Evolutionary conservation across 75 land plant genomes (phyloP).

Genomic region (Ceratopteris richardii): DNA sequence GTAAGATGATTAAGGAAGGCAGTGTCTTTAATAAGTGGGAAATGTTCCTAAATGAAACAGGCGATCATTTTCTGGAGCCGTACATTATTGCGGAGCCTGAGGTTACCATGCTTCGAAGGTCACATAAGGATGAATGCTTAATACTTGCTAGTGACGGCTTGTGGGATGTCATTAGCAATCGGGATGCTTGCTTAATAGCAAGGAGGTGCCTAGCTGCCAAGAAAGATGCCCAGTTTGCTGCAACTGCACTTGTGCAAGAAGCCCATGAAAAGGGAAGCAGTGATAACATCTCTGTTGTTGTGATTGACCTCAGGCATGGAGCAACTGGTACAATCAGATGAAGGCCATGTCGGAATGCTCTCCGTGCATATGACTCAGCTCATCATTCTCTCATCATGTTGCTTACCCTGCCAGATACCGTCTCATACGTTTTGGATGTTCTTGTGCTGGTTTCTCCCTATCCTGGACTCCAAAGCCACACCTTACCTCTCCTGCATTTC

Average conservation of each 20-base stretch:
- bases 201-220: slow-evolving; percentile 34
- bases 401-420: no score
- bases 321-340: neutral
- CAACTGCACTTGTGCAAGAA: slow-evolving; percentile 53
- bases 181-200: slow-evolving; percentile 56
- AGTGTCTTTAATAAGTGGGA: no score
- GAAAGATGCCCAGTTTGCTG: slow-evolving; percentile 30
- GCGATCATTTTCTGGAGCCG: slow-evolving; percentile 69
- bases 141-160: slow-evolving; percentile 79
- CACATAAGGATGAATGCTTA: slow-evolving; percentile 69
- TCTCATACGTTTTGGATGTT: no score
- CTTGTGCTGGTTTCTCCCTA: no score
- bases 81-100: slow-evolving; percentile 74
- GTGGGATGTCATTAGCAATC: slow-evolving; percentile 74
- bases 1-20: no score
- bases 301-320: slow-evolving; percentile 45
- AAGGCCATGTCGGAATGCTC: no score
- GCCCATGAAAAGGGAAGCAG: slow-evolving; percentile 59
- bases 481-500: no score
- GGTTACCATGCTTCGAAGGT: slow-evolving; percentile 42
- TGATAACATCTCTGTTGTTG: slow-evolving; percentile 79
- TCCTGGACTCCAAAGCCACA: no score
- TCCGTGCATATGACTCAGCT: no score
- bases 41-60: no score
- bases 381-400: no score